A percentile compares a stretch with the other conserved stretches of the same genome.
Evolutionary conservation across 1,284 basidiomycete genomes (phyloP).

Genomic region (Thelephora terrestris): DNA sequence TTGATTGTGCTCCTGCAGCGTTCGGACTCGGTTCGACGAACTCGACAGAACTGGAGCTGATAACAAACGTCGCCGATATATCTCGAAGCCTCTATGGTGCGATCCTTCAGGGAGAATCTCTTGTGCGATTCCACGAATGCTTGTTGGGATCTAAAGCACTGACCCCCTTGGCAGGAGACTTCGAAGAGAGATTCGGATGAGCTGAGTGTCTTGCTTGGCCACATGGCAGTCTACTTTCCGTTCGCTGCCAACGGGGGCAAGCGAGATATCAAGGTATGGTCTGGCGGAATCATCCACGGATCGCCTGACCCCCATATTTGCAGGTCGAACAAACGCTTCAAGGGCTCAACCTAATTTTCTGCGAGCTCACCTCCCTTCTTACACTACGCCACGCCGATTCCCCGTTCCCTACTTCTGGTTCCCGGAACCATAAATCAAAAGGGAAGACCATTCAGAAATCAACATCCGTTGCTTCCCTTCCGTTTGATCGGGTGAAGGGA

Average conservation of each 20-base stretch:
- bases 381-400: slow-evolving; percentile 19
- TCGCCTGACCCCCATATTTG: slow-evolving; percentile 7
- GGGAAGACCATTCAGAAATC: background rate
- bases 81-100: slow-evolving; percentile 57
- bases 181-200: slow-evolving; percentile 11
- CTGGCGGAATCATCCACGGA: slow-evolving; percentile 3
- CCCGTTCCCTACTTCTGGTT: background rate
- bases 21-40: slow-evolving; percentile 55
- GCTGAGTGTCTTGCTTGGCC: slow-evolving; percentile 49
- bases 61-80: slow-evolving; percentile 54
- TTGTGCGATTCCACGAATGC: background rate
- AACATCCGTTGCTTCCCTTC: slow-evolving; percentile 19
- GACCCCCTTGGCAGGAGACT: background rate
- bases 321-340: slow-evolving; percentile 56
- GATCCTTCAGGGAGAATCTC: slow-evolving; percentile 30
- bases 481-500: slow-evolving; percentile 47
- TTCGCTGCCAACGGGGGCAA: slow-evolving; percentile 37
- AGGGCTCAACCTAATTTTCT: slow-evolving; percentile 65
- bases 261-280: slow-evolving; percentile 49
- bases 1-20: slow-evolving; percentile 76
- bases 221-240: slow-evolving; percentile 81
- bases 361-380: slow-evolving; percentile 62
- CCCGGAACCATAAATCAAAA: background rate
- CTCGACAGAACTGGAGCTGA: slow-evolving; percentile 54
- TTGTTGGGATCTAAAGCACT: background rate